Conservation (phyloP, 2,329 filamentous ascomycete genomes). For the Emydomyces testavorans region DNA sequence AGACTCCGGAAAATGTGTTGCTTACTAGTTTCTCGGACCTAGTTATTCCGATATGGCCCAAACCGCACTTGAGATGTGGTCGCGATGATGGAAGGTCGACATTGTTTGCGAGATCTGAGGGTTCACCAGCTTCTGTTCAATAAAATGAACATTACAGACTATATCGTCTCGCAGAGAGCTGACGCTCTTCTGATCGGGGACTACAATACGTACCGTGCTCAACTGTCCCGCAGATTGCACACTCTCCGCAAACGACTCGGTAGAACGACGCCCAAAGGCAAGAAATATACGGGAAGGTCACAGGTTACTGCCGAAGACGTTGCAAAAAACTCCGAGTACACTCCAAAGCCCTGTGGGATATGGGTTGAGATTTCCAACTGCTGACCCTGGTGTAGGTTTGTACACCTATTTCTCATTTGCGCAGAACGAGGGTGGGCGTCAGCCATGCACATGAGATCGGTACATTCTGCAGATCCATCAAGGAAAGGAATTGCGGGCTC, state of each 20-base stretch:
- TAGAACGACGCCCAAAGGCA: constrained; percentile 69
- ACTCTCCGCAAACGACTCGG: constrained; percentile 76
- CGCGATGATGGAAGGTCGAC: neutral
- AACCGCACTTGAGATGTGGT: neutral
- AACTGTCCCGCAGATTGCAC: constrained; percentile 68
- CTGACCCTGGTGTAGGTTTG: constrained; percentile 45
- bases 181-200: constrained; percentile 78
- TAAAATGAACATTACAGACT: constrained; percentile 79
- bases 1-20: too few relatives aligned
- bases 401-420: constrained; percentile 67
- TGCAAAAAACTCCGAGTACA: constrained; percentile 61
- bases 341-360: neutral
- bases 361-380: neutral
- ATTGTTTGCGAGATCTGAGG: too few relatives aligned
- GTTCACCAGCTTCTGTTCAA: too few relatives aligned
- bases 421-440: constrained; percentile 91
- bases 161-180: constrained; percentile 67
- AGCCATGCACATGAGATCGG: constrained; percentile 85
- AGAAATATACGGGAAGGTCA: constrained; percentile 66
- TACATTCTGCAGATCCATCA: constrained; percentile 62
- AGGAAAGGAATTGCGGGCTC: constrained; percentile 64
- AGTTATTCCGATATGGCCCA: too few relatives aligned
- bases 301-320: constrained; percentile 65
- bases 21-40: too few relatives aligned
- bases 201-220: constrained; percentile 71